Conservation (phyloP, 139 green algal genomes). For the Auxenochlorella pyrenoidosa region DNA sequence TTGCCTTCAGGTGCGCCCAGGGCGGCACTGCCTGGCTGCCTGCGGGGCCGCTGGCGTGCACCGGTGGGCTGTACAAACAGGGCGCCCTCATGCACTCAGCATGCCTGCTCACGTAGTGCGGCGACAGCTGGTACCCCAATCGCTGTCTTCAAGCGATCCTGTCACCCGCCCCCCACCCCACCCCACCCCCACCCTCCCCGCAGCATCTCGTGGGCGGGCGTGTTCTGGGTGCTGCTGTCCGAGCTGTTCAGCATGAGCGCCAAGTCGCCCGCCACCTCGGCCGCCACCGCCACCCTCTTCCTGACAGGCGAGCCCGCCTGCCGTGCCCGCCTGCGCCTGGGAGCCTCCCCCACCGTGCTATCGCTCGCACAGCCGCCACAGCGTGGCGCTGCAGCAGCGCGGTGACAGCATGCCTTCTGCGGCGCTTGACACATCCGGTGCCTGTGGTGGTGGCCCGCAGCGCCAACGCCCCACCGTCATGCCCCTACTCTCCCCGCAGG, state of each 20-base stretch:
- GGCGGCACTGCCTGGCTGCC: neutral
- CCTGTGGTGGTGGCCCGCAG: neutral
- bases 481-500: slow-evolving; percentile 35
- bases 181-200: neutral
- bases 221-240: slow-evolving; percentile 86
- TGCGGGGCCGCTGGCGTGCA: neutral
- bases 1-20: slow-evolving; percentile 59
- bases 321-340: too few relatives aligned
- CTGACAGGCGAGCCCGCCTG: slow-evolving; percentile 57
- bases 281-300: slow-evolving; percentile 75
- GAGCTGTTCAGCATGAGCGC: slow-evolving; percentile 82
- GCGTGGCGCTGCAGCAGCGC: too few relatives aligned
- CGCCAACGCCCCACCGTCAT: neutral
- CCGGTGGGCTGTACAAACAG: too few relatives aligned
- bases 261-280: slow-evolving; percentile 68
- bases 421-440: too few relatives aligned
- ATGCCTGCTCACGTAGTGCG: neutral
- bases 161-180: too few relatives aligned
- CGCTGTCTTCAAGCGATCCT: too few relatives aligned
- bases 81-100: too few relatives aligned
- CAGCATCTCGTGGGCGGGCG: slow-evolving; percentile 65
- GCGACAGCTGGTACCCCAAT: neutral
- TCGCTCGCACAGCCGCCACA: neutral
- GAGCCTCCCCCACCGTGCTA: too few relatives aligned
- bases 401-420: too few relatives aligned